Evolutionary conservation across 2,329 filamentous ascomycete species (phyloP).

Genomic region (Fusarium abutilonis): DNA sequence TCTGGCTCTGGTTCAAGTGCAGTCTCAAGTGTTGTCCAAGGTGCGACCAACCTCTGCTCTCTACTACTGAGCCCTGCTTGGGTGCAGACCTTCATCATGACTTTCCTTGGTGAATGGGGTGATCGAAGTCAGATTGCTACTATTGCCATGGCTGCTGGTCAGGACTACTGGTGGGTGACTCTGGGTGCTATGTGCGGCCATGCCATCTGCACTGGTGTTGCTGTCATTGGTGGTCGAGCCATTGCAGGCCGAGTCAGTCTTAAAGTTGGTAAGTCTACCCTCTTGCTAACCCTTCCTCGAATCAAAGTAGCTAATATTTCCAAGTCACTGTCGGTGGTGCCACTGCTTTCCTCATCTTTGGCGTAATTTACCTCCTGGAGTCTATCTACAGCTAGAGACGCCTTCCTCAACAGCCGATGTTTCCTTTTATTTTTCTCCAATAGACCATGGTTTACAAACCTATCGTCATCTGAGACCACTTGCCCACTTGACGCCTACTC

Average conservation of each 20-base stretch:
- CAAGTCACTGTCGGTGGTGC: slow-evolving; percentile 93
- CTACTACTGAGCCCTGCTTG: slow-evolving; percentile 92
- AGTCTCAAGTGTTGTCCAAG: slow-evolving; percentile 60
- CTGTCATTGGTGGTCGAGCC: slow-evolving; percentile 90
- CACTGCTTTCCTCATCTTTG: slow-evolving; percentile 88
- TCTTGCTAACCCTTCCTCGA: not conserved
- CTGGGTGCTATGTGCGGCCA: slow-evolving; percentile 88
- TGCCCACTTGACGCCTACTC: slow-evolving; percentile 34
- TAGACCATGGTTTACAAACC: slow-evolving; percentile 21
- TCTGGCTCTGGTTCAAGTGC: slow-evolving; percentile 58
- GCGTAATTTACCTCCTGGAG: slow-evolving; percentile 89
- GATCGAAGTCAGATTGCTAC: slow-evolving; percentile 98
- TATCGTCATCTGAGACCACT: slow-evolving; percentile 20
- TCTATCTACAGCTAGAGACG: slow-evolving; percentile 66
- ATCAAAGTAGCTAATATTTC: slow-evolving; percentile 36
- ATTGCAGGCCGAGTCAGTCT: slow-evolving; percentile 95
- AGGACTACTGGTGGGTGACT: slow-evolving; percentile 99
- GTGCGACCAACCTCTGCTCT: slow-evolving; percentile 86
- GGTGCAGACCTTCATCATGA: slow-evolving; percentile 99
- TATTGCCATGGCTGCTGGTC: slow-evolving; percentile 97
- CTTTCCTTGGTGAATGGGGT: slow-evolving; percentile 97
- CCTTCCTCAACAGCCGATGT: slow-evolving; percentile 9
- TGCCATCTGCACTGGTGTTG: slow-evolving; percentile 87
- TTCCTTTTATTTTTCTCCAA: slow-evolving; percentile 14
- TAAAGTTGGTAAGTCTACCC: slow-evolving; percentile 81